A percentile compares a stretch with the other conserved stretches of the same genome.
Evolutionary conservation across 2,329 filamentous ascomycete genomes (phyloP).

Genomic region (Diaporthe sp.): DNA sequence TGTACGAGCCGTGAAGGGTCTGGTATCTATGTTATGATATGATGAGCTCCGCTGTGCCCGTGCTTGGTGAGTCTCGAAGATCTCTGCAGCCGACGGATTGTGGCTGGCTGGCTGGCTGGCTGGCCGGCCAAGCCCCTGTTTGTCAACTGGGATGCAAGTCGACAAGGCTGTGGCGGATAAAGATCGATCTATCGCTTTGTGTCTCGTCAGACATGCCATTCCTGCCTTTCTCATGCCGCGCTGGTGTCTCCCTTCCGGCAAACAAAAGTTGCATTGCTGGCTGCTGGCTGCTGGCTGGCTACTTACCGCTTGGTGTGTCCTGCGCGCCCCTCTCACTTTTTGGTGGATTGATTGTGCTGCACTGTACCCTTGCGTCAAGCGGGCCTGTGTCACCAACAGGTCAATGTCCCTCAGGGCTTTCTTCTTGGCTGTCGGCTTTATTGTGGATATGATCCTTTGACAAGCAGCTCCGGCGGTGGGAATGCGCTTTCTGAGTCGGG

Average conservation of each 20-base stretch:
- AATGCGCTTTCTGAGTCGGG: neutral
- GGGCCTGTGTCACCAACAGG: conserved; percentile 19
- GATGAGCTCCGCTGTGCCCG: neutral
- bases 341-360: neutral
- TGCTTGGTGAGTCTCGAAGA: neutral
- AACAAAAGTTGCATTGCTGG: conserved; percentile 6
- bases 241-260: neutral
- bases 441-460: conserved; percentile 10
- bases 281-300: neutral
- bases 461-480: conserved; percentile 3
- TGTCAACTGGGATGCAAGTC: conserved; percentile 25
- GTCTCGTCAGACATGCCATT: conserved; percentile 21
- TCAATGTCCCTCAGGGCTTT: neutral
- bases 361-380: neutral
- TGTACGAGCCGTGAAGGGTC: neutral
- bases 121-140: conserved; percentile 30
- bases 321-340: neutral
- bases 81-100: conserved; percentile 16
- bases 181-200: conserved; percentile 19
- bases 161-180: conserved; percentile 12
- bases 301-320: neutral
- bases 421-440: conserved; percentile 17
- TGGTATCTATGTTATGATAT: neutral
- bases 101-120: conserved; percentile 22
- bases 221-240: conserved; percentile 2